Evolutionary conservation across 805 yeast species (phyloP), one percentile per base, ranked within the genome.

Genomic region (Brettanomyces naardenensis): DNA sequence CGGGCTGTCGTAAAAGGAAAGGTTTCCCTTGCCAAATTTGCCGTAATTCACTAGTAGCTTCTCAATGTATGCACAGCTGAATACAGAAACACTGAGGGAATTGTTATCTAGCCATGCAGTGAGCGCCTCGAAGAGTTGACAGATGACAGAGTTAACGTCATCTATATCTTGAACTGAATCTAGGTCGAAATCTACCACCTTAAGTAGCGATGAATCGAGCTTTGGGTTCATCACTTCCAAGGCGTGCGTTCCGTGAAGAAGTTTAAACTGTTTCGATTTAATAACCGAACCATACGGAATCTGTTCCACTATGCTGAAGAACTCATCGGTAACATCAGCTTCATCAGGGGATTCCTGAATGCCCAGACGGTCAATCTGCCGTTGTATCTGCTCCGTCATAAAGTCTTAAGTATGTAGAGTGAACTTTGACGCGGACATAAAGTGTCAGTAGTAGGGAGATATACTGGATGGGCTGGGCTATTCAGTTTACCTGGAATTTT

Each of bases 221-320:
- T 73, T 75, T 9, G 68, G 64, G 53, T 86, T 86, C 40, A 77
- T 68, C 11, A 80, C 70, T 56, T 89, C 97, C 43, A 87, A 62
- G 0, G 97, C 95, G 46, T 89, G 79, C 1, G 96, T 84, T 0
- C 96, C 94, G 48, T 86, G 87, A 44, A 81, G 65, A 33, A 90
- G 66, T 38, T 77, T 73, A 59, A 87, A 86, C 20, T 61, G 60
- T 0, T 75, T 69, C 7, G 73, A 67, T 47, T 76, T 76, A 4
- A 74, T 73, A 15, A 90, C 76, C 34, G 70, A 65, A 23, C 78
- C 80, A 28, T 71, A 69, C 14, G 38, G 37, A 9, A 58, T 43
- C 20, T 41, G 28, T 1, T 49, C 37, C 11, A 56, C 51, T 15
- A 73, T 61, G 3, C 54, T 43, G 35, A 69, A 65, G 29, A 83